Percentiles rank a stretch among this genome's conserved stretches.
Evolutionary conservation across 306 rosid genomes (phyloP).

Genomic region (Quercus alba): DNA sequence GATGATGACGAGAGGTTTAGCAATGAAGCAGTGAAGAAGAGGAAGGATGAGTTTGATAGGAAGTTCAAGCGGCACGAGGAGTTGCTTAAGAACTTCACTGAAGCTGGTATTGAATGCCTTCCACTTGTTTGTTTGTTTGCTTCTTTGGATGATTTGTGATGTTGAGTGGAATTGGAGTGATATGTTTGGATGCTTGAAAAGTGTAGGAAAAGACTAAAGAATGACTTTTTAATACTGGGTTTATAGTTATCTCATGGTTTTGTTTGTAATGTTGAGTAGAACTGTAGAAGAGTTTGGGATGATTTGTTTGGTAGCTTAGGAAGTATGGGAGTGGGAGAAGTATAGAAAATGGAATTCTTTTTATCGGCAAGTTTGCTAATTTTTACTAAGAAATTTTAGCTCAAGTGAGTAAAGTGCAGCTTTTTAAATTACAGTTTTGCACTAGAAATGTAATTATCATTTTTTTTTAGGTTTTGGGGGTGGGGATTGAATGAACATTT

Average conservation of each 20-base stretch:
- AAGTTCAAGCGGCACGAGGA: conserved; percentile 66
- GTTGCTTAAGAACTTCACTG: conserved; percentile 47
- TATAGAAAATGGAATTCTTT: not conserved
- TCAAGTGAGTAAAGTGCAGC: too few relatives aligned
- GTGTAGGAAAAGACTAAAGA: not conserved
- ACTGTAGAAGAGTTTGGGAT: not conserved
- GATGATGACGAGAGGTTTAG: conserved; percentile 56
- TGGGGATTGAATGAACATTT: too few relatives aligned
- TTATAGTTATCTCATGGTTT: not conserved
- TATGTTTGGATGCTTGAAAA: not conserved
- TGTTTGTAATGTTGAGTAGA: not conserved
- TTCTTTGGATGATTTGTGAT: not conserved
- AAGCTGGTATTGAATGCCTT: conserved; percentile 38
- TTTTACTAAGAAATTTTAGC: too few relatives aligned
- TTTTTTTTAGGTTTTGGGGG: too few relatives aligned
- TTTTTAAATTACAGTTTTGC: too few relatives aligned
- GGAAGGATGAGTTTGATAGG: conserved; percentile 46
- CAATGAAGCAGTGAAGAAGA: conserved; percentile 40
- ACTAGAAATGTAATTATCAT: too few relatives aligned
- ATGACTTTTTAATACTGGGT: not conserved
- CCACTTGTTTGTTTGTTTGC: not conserved
- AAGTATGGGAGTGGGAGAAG: not conserved
- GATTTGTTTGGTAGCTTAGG: not conserved
- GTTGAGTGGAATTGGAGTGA: not conserved
- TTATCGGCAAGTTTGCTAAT: too few relatives aligned